These are phyloP conservation scores for Staphylotrichum longicolle DNA, from an alignment of 495 filamentous ascomycete species.

Conservation along the genomic window DNA sequence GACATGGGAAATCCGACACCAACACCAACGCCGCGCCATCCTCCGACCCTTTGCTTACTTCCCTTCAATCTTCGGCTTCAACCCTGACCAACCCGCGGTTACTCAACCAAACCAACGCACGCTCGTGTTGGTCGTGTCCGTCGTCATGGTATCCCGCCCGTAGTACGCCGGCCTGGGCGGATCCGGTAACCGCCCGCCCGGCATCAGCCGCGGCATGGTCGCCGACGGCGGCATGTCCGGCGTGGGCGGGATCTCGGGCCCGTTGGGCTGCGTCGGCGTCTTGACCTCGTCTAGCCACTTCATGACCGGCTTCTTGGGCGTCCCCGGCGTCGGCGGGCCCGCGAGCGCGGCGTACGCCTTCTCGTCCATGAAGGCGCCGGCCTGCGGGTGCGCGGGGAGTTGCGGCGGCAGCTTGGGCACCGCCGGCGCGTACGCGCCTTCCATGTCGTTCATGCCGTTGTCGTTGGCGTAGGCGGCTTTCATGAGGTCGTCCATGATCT, in stretches of 20 bases:
- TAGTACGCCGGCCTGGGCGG: constrained; percentile 19
- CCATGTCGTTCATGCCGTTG: constrained; percentile 21
- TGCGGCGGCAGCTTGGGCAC: constrained; percentile 1
- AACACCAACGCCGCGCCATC: too few species aligned
- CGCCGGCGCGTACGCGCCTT: constrained; percentile 9
- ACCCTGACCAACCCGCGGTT: too few species aligned
- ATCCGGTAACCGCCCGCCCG: constrained; percentile 1
- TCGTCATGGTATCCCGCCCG: constrained; percentile 25
- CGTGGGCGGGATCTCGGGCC: constrained; percentile 21
- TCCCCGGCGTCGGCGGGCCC: constrained; percentile 17
- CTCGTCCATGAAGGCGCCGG: constrained; percentile 20
- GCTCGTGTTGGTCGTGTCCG: constrained; percentile 20
- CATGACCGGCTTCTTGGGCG: constrained; percentile 21
- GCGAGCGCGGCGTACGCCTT: constrained; percentile 25
- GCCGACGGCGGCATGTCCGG: constrained; percentile 7
- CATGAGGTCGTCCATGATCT: constrained; percentile 33
- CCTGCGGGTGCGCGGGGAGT: constrained; percentile 2
- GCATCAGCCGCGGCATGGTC: constrained; percentile 13
- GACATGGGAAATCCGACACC: too few species aligned
- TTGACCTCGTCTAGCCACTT: constrained; percentile 24
- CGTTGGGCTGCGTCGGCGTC: constrained; percentile 22
- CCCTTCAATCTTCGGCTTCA: too few species aligned
- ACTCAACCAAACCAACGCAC: constrained; percentile 19
- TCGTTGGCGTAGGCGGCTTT: constrained; percentile 29
- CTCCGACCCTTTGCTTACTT: too few species aligned